Conservation (phyloP, 2,329 filamentous ascomycete genomes). For the Trichoderma koningii region DNA sequence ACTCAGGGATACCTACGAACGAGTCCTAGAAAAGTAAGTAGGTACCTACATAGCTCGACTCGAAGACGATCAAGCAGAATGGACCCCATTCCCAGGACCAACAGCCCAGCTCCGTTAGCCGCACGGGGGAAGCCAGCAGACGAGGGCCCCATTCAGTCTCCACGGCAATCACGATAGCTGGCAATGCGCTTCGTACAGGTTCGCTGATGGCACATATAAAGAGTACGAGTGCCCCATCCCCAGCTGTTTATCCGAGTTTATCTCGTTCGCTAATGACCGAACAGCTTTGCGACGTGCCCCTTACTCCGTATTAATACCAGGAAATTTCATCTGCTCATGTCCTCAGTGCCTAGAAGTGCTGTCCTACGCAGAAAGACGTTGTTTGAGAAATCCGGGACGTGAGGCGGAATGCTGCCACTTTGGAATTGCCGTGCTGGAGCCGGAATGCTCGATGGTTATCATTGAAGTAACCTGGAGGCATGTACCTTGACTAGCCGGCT, state of each 20-base stretch:
- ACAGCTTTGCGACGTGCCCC: not conserved
- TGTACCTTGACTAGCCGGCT: not conserved
- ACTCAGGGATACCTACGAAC: no score
- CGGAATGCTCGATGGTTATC: not conserved
- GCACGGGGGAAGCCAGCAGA: constrained; percentile 7
- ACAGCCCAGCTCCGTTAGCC: constrained; percentile 10
- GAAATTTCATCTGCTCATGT: constrained; percentile 17
- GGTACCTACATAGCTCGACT: not conserved
- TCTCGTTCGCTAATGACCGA: constrained; percentile 20
- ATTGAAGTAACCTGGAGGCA: not conserved
- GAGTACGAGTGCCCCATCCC: not conserved
- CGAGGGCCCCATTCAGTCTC: constrained; percentile 22
- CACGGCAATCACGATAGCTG: constrained; percentile 15
- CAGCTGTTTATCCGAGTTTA: constrained; percentile 5
- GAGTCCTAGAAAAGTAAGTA: no score
- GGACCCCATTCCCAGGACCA: constrained; percentile 2
- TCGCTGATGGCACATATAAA: no score
- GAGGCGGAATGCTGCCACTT: constrained; percentile 13
- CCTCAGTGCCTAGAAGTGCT: not conserved
- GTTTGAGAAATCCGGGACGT: not conserved
- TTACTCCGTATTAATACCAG: not conserved
- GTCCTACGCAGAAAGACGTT: not conserved
- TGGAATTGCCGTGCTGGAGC: constrained; percentile 10
- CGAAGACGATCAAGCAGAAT: not conserved
- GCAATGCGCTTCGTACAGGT: constrained; percentile 7